These are phyloP conservation scores for Paramecium biaurelia DNA, from an alignment of 73 alveolate genomes.

Conservation along the genomic window DNA sequence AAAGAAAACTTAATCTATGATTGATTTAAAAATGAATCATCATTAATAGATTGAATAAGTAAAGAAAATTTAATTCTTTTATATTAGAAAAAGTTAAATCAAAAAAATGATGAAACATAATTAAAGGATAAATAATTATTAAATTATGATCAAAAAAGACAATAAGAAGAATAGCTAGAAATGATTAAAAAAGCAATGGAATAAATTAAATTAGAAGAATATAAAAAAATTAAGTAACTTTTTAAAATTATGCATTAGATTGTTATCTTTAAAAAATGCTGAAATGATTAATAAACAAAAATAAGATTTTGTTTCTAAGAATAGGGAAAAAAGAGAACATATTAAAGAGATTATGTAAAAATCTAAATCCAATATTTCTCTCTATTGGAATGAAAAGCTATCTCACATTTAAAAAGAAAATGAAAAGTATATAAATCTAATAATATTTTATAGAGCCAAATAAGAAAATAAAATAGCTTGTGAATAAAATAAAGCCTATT, in stretches of 20 bases:
- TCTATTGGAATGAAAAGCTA: constrained; percentile 37
- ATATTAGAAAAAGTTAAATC: neutral
- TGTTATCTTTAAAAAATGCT: neutral
- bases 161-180: neutral
- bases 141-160: neutral
- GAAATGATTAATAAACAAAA: constrained; percentile 18
- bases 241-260: neutral
- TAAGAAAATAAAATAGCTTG: neutral
- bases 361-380: constrained; percentile 39
- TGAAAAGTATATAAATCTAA: neutral
- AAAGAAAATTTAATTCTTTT: neutral
- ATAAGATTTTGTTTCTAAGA: neutral
- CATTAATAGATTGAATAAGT: constrained; percentile 10
- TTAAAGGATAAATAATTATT: neutral
- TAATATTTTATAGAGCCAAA: neutral
- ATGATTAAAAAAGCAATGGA: constrained; percentile 5
- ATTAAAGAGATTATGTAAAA: constrained; percentile 17
- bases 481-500: neutral
- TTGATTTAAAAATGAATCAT: constrained; percentile 29
- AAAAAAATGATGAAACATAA: constrained; percentile 22
- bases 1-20: constrained; percentile 47
- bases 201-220: constrained; percentile 22
- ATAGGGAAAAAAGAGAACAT: constrained; percentile 11
- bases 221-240: neutral
- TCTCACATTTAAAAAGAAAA: neutral